Evolutionary conservation across 2,329 filamentous ascomycete genomes (phyloP).

Genomic region (Juglanconis oblonga): DNA sequence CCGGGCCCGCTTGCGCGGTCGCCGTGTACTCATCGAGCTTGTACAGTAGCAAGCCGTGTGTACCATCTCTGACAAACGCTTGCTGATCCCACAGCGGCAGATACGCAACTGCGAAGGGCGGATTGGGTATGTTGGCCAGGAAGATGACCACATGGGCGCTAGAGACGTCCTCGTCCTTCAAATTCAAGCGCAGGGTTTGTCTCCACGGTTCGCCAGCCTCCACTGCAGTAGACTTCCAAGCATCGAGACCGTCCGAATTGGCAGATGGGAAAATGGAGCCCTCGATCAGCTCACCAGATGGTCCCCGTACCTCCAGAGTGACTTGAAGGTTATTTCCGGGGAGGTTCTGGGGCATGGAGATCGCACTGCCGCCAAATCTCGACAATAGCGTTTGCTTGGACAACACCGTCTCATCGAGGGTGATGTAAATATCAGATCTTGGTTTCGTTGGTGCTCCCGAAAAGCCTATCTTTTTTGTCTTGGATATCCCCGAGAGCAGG

Average conservation of each 20-base stretch:
- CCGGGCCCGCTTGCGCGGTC: slow-evolving; percentile 54
- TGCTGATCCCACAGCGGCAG: slow-evolving; percentile 91
- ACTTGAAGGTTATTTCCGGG: slow-evolving; percentile 77
- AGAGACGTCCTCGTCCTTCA: slow-evolving; percentile 76
- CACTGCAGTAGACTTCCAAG: slow-evolving; percentile 81
- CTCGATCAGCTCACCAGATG: slow-evolving; percentile 77
- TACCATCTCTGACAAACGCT: slow-evolving; percentile 84
- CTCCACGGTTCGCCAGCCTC: slow-evolving; percentile 82
- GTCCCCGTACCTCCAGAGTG: slow-evolving; percentile 80
- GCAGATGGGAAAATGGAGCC: slow-evolving; percentile 85
- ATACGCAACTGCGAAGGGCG: slow-evolving; percentile 88
- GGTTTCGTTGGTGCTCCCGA: slow-evolving; percentile 85
- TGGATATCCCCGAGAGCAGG: slow-evolving; percentile 73
- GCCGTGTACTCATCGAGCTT: slow-evolving; percentile 89
- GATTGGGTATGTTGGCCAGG: slow-evolving; percentile 78
- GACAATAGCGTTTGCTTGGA: slow-evolving; percentile 71
- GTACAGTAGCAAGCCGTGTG: slow-evolving; percentile 79
- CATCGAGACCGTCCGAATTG: slow-evolving; percentile 73
- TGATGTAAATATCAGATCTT: slow-evolving; percentile 93
- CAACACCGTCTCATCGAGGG: slow-evolving; percentile 74
- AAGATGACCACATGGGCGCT: slow-evolving; percentile 86
- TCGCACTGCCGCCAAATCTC: slow-evolving; percentile 69
- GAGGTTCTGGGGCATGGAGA: slow-evolving; percentile 60
- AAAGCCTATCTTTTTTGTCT: slow-evolving; percentile 89
- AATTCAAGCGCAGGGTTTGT: slow-evolving; percentile 77